Conservation (phyloP, 2,329 filamentous ascomycete species). For the Thielaviopsis ethacetica region DNA sequence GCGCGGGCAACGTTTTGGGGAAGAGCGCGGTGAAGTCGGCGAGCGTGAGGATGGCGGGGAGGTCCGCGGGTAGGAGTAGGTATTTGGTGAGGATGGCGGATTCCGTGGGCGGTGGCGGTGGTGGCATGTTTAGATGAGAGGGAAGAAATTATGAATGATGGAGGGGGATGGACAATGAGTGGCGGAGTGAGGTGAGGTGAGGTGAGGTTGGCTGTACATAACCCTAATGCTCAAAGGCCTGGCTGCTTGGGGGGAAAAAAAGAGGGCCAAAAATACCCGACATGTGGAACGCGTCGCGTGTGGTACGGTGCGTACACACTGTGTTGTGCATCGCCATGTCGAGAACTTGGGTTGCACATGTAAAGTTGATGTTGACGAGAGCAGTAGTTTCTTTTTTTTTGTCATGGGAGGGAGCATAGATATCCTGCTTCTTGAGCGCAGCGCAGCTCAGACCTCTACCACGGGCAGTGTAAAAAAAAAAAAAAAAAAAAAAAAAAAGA, state of each 20-base stretch:
- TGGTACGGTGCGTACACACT: constrained; percentile 1
- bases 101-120: constrained; percentile 55
- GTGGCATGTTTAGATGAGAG: background rate
- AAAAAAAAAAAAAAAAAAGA: no score
- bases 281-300: constrained; percentile 4
- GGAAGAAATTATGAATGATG: background rate
- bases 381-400: no score
- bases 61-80: constrained; percentile 56
- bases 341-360: background rate
- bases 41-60: constrained; percentile 58
- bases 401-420: no score
- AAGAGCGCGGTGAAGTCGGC: constrained; percentile 64
- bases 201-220: background rate
- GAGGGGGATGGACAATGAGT: background rate
- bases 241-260: background rate
- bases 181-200: background rate
- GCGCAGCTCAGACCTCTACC: no score
- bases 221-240: background rate
- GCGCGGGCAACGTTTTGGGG: constrained; percentile 49
- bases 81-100: constrained; percentile 60
- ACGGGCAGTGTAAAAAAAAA: no score
- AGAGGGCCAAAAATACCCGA: constrained; percentile 5
- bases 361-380: no score
- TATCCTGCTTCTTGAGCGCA: no score
- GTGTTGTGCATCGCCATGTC: background rate